Percentiles rank a stretch among this genome's conserved stretches.
Evolutionary conservation across 2,329 filamentous ascomycete species (phyloP).

Genomic region (Aureobasidium sp.): DNA sequence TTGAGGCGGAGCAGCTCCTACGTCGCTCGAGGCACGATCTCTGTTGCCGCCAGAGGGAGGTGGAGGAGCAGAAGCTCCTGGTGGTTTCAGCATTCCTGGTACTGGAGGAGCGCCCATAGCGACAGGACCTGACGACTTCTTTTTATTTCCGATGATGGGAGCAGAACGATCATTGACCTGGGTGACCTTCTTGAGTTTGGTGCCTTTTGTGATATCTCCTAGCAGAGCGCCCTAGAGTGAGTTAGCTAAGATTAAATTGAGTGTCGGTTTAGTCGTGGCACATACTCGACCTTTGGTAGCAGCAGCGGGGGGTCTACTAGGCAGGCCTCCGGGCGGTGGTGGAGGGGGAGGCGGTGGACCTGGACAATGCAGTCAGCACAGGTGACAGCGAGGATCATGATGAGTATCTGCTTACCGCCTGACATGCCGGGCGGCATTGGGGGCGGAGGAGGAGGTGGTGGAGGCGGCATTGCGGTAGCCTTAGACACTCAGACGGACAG

Average conservation of each 20-base stretch:
- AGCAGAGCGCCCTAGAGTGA: constrained; percentile 69
- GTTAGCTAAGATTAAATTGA: not conserved
- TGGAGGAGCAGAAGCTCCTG: constrained; percentile 60
- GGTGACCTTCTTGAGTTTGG: constrained; percentile 65
- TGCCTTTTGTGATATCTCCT: constrained; percentile 78
- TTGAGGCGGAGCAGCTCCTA: constrained; percentile 63
- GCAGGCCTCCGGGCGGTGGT: constrained; percentile 47
- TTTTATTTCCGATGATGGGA: constrained; percentile 54
- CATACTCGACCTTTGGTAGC: constrained; percentile 55
- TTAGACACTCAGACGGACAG: not conserved
- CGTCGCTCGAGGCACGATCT: constrained; percentile 77
- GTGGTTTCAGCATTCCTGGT: constrained; percentile 52
- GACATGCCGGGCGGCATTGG: constrained; percentile 44
- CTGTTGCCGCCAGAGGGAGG: constrained; percentile 51
- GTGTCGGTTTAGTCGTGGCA: not conserved
- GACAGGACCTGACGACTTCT: constrained; percentile 50
- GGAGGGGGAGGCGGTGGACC: constrained; percentile 57
- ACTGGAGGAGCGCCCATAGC: constrained; percentile 73
- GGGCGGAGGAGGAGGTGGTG: constrained; percentile 60
- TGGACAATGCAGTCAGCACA: not conserved
- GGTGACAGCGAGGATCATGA: not conserved
- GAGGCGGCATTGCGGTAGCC: constrained; percentile 42
- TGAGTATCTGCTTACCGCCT: constrained; percentile 33
- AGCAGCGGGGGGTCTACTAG: constrained; percentile 48
- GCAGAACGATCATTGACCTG: constrained; percentile 90